A percentile compares a stretch with the other conserved stretches of the same genome.
Conservation (phyloP, 306 rosid species). For the cucumber (Cucumis sativus) region Cucumber_9930_V3 NC_026657.2:17528001-17528500, state of each 20-base stretch:
- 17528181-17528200: not conserved
- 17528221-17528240: not conserved
- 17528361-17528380: not conserved
- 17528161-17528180: conserved; percentile 30
- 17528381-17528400: not conserved
- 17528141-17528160: conserved; percentile 57
- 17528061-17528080: not conserved
- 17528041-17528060: not conserved
- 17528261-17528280: not conserved
- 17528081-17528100: conserved; percentile 20
- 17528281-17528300: not conserved
- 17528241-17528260: not conserved
- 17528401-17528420: not conserved
- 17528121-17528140: conserved; percentile 14
- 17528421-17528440: not conserved
- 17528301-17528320: not conserved
- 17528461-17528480: not conserved
- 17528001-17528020: not conserved
- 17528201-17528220: not conserved
- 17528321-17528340: not conserved
- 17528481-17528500: not conserved
- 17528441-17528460: not conserved
- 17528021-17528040: not conserved
- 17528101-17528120: conserved; percentile 48
- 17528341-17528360: not conserved